Evolutionary conservation across 768 basidiomycete species (phyloP).

Genomic region (Cyclocybe aegerita): DNA sequence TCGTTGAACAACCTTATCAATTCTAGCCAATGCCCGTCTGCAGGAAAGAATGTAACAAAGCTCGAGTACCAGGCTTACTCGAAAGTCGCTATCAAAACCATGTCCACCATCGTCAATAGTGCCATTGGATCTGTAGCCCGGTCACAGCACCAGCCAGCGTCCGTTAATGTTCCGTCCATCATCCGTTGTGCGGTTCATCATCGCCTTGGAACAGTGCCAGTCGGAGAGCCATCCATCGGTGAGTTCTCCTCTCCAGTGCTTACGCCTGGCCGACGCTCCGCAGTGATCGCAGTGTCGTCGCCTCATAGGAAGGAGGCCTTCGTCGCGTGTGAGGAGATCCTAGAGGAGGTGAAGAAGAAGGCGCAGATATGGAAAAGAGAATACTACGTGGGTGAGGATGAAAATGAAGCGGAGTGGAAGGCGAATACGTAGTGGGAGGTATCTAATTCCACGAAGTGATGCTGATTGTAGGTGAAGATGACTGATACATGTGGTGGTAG

Average conservation of each 20-base stretch:
- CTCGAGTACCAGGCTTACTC: constrained; percentile 86
- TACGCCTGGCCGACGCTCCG: neutral
- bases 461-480: neutral
- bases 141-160: constrained; percentile 41
- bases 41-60: constrained; percentile 69
- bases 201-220: constrained; percentile 73
- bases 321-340: constrained; percentile 71
- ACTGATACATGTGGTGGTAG: constrained; percentile 5
- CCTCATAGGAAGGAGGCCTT: constrained; percentile 86
- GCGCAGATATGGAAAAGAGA: constrained; percentile 94
- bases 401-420: constrained; percentile 70
- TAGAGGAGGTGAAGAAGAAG: constrained; percentile 83
- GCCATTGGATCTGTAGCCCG: constrained; percentile 40
- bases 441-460: neutral
- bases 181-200: constrained; percentile 70
- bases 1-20: neutral
- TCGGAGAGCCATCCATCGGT: constrained; percentile 77
- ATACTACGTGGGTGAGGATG: constrained; percentile 71
- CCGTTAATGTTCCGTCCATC: constrained; percentile 30
- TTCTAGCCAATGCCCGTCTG: neutral
- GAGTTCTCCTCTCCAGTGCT: constrained; percentile 6
- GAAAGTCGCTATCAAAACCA: constrained; percentile 76
- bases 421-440: constrained; percentile 42
- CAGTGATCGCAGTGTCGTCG: constrained; percentile 79
- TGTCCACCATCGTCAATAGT: constrained; percentile 55